Conservation (phyloP, 768 basidiomycete genomes). For the Nevesoporus exiguus region DNA sequence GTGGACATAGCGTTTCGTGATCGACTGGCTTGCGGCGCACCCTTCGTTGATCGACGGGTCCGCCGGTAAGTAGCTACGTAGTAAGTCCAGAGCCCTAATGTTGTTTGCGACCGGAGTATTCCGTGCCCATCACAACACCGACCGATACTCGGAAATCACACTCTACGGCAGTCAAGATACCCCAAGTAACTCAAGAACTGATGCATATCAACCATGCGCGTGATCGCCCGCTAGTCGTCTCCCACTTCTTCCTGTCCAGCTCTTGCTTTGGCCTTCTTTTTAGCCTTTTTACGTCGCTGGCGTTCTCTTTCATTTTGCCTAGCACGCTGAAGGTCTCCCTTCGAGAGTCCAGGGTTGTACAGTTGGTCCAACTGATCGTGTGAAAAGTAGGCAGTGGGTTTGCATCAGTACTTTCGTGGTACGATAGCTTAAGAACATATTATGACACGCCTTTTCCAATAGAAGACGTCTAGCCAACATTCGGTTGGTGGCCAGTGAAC, state of each 20-base stretch:
- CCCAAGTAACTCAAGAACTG: not conserved
- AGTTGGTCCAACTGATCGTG: conserved; percentile 60
- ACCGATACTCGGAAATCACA: not conserved
- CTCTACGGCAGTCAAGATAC: not conserved
- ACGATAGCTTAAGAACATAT: conserved; percentile 18
- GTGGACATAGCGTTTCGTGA: conserved; percentile 18
- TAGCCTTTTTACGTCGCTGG: conserved; percentile 72
- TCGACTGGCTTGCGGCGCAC: not conserved
- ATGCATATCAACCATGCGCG: not conserved
- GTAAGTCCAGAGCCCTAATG: too few relatives aligned
- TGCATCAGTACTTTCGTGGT: conserved; percentile 18
- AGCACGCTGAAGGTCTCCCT: conserved; percentile 62
- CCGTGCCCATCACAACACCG: conserved; percentile 7
- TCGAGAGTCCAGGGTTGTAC: conserved; percentile 74
- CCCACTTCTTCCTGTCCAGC: conserved; percentile 15
- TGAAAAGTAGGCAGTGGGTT: conserved; percentile 1
- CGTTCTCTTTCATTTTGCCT: conserved; percentile 75
- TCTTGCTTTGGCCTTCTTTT: conserved; percentile 51
- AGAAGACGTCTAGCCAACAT: conserved; percentile 70
- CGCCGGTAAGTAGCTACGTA: not conserved
- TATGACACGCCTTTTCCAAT: conserved; percentile 65
- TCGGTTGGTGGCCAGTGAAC: conserved; percentile 77
- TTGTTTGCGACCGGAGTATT: conserved; percentile 21
- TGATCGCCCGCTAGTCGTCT: conserved; percentile 9
- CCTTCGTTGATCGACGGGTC: not conserved